Conservation (phyloP, 2,329 filamentous ascomycete genomes). For the Pseudogymnoascus sp. region DNA sequence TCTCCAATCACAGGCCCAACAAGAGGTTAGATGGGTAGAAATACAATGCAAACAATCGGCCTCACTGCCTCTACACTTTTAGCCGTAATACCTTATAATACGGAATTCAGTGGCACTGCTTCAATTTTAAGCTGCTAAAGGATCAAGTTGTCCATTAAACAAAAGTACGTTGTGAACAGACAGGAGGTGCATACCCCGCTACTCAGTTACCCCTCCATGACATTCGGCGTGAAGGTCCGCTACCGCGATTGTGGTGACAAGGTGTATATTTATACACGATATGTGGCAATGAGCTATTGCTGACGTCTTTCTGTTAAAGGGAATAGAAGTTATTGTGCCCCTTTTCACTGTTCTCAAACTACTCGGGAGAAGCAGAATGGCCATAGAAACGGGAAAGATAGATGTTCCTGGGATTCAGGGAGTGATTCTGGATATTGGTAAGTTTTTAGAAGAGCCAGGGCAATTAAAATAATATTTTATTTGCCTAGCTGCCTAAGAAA, state of each 20-base stretch:
- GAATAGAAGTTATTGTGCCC: background rate
- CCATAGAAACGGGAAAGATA: background rate
- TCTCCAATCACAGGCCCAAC: background rate
- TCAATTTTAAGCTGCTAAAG: background rate
- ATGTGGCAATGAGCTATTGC: background rate
- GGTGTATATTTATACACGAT: background rate
- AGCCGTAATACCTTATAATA: conserved; percentile 1
- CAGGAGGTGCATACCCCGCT: background rate
- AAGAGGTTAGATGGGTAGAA: conserved; percentile 7
- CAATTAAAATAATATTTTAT: conserved; percentile 17
- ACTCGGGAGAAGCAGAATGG: background rate
- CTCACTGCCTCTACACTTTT: background rate
- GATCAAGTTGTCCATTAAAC: background rate
- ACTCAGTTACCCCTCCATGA: background rate
- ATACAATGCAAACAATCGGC: background rate
- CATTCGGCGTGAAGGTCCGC: background rate
- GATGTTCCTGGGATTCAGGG: background rate
- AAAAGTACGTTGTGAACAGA: background rate
- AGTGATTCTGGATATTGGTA: conserved; percentile 28
- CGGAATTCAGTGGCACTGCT: background rate
- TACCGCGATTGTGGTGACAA: background rate
- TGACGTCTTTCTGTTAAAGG: background rate
- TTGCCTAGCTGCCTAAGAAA: background rate
- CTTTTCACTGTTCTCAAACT: background rate
- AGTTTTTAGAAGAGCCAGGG: conserved; percentile 18